Percentiles rank a stretch among this genome's conserved stretches.
These are phyloP conservation scores for Lodderomyces metapsilosis DNA, from an alignment of 1,139 yeast genomes.

Conservation along the genomic window DNA sequence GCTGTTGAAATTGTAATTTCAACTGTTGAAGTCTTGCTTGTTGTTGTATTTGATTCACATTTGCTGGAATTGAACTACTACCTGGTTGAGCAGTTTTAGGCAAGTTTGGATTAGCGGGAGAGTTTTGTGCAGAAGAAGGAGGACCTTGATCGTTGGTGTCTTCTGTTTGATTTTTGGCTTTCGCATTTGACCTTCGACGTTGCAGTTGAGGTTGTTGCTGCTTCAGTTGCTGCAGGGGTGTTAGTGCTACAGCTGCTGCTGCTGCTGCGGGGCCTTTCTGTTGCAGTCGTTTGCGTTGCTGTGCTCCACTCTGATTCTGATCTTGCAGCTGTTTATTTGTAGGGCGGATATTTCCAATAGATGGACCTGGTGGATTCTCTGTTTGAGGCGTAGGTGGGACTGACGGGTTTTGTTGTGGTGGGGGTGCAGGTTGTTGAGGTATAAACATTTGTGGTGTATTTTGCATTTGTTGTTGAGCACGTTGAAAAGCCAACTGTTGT, in stretches of 20 bases:
- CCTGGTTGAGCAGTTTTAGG: slow-evolving; percentile 3
- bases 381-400: background rate
- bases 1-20: slow-evolving; percentile 17
- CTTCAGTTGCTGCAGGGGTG: slow-evolving; percentile 16
- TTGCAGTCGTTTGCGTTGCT: slow-evolving; percentile 13
- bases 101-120: slow-evolving; percentile 14
- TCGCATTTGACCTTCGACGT: slow-evolving; percentile 1
- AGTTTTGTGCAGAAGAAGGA: slow-evolving; percentile 14
- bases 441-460: background rate
- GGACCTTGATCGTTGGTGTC: background rate
- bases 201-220: slow-evolving; percentile 8
- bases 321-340: background rate
- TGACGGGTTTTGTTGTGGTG: background rate
- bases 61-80: slow-evolving; percentile 6
- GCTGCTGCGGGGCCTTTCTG: slow-evolving; percentile 17
- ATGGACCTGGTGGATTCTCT: background rate
- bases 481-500: slow-evolving; percentile 3
- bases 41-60: slow-evolving; percentile 12
- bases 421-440: slow-evolving; percentile 1
- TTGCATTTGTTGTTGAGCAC: background rate
- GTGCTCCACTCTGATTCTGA: slow-evolving; percentile 7
- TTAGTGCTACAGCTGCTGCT: slow-evolving; percentile 11
- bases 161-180: background rate
- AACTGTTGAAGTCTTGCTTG: slow-evolving; percentile 20
- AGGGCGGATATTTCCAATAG: background rate